phyloP scores from a whole-genome alignment of 371 early-diverging fungal species.

The Apophysomyces variabilis region DNA sequence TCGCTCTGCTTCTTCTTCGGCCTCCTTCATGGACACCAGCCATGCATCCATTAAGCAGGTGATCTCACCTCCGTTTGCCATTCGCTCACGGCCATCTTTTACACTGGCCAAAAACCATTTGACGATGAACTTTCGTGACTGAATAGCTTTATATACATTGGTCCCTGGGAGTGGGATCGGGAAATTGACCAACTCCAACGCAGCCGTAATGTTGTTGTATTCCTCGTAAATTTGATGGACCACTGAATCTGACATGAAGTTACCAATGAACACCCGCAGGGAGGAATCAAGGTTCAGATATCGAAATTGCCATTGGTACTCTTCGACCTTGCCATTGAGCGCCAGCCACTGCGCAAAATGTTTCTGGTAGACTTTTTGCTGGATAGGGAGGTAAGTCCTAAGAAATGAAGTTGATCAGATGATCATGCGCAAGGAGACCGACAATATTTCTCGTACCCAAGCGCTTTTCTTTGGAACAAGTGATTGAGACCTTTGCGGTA shows the following conservation, averaged over 20 bases:
- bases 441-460: conserved; percentile 15
- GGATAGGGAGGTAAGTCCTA: conserved; percentile 24
- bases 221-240: conserved; percentile 36
- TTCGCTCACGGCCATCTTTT: conserved; percentile 25
- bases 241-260: conserved; percentile 30
- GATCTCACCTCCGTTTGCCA: conserved; percentile 19
- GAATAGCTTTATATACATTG: conserved; percentile 37
- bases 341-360: conserved; percentile 31
- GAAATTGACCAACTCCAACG: conserved; percentile 42
- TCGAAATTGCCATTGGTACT: conserved; percentile 29
- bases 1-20: conserved; percentile 17
- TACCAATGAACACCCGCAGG: conserved; percentile 37
- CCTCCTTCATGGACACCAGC: conserved; percentile 28
- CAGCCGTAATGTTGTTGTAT: conserved; percentile 39
- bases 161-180: conserved; percentile 40
- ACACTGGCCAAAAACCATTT: conserved; percentile 28
- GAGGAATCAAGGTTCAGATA: conserved; percentile 33
- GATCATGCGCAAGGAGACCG: background rate
- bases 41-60: conserved; percentile 29
- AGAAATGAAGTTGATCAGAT: too few species aligned
- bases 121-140: conserved; percentile 36
- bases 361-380: conserved; percentile 21
- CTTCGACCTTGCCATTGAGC: conserved; percentile 21
- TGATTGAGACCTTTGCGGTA: conserved; percentile 32
- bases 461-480: conserved; percentile 31